Evolutionary conservation across 2,329 filamentous ascomycete genomes (phyloP), one percentile per base, ranked within the genome.

Genomic region (Juglanconis sp.): DNA sequence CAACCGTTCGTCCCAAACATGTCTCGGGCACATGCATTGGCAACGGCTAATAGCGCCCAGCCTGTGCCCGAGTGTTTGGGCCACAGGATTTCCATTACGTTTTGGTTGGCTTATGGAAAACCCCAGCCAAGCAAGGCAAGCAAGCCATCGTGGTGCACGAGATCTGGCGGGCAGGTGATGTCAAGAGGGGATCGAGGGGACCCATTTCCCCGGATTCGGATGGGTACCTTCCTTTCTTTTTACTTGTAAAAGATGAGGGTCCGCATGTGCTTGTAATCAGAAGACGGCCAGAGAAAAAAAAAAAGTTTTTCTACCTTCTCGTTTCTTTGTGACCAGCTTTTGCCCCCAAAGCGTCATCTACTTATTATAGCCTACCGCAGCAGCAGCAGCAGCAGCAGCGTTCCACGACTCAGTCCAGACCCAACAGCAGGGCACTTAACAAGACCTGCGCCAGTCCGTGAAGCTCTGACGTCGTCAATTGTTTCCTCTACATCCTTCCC

Each of bases 81-180:
- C n/a, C 47, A 17, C 44, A 40, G 38, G 15, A 48, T 63, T 63
- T 61, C 51, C 47, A 67, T 68, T 68, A 68, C 66, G 66, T 68
- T 62, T 68, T 64, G 44, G 62, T 67, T 67, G 64, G 48, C 54
- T 53, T 49, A 62, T 62, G 31, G 52, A 44, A 36, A 51, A n/a
- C 11, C 48, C 48, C 30, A 49, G 47, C 47, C 47, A 32, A 49
- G 47, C 5, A 9, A 11, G 47, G 8, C 3, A 9, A 31, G 32
- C 34, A 38, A 48, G 51, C 38, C 30, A 6, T 15, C 53, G 50
- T 38, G 57, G 46, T 36, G 24, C 5, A 35, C 52, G 17, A 60
- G 54, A 54, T 40, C 17, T 24, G 17, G 17, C 17, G 17, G 17
- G 17, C 17, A 24, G 38, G 53, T 55, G 36, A 17, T 49, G 35